Base-by-base conservation (phyloP, 352 stramenopile genomes). In the Phytophthora tubulina region DNA sequence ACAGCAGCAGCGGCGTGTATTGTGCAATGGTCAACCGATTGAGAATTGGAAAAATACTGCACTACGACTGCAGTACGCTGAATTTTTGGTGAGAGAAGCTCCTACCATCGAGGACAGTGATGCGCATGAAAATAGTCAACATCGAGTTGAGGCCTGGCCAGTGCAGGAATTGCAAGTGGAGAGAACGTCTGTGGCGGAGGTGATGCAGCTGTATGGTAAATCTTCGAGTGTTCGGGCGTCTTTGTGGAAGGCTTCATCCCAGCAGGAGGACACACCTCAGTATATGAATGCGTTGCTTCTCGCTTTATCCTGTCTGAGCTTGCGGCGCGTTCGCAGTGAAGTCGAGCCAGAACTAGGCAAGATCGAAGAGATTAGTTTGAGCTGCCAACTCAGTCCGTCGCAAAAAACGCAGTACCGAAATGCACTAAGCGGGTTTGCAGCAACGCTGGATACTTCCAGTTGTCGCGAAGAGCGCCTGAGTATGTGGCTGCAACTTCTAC, bases 321-420 rank as follows among this genome's bases (percentile, higher is more conserved):
- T 96, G 33, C 78, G 89, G 15, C 84, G 89, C 41, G 79, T 93
- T 2, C 86, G 89, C 1, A 91, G 80, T 41, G 86, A 96, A 50
- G 86, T 94, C n/a, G 87, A 96, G 55, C 41, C 79, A 7, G 73
- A 96, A 46, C 59, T 96, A 11, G 85, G 89, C 45, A 95, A 95
- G 45, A 76, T 96, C 14, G 88, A 96, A 69, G 89, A 96, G 67
- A 83, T 90, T 33, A 96, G 86, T 53, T 48, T 96, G n/a, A 81
- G 80, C 17, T 94, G 85, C 35, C 55, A 79, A 51, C 69, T 87
- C 38, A 88, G 72, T 39, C 17, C 56, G 8, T 91, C 85, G 0
- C 89, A 96, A 66, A 70, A 59, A 30, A 79, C 73, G 1, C 88
- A 95, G 67, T 96, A 96, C 49, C 86, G 81, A 31, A 88, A 86